Percentiles rank a stretch among this genome's conserved stretches.
phyloP scores from a whole-genome alignment of 352 stramenopile species.

The Pythium graminicola region DNA sequence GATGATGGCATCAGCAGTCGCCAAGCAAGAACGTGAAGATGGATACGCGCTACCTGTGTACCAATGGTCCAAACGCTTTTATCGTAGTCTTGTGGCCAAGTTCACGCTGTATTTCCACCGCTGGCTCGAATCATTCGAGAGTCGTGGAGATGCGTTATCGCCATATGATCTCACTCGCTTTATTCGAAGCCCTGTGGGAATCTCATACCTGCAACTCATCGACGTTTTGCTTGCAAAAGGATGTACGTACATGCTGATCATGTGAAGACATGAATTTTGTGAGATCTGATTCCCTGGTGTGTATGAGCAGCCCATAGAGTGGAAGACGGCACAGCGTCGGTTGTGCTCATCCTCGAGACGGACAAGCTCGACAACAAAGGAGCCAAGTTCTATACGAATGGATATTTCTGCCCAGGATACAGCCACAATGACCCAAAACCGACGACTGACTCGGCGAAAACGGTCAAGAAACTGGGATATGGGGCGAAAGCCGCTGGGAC shows the following conservation, averaged over 20 bases:
- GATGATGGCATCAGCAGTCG: slow-evolving; percentile 74
- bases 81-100: slow-evolving; percentile 78
- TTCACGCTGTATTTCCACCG: slow-evolving; percentile 78
- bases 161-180: slow-evolving; percentile 63
- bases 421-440: slow-evolving; percentile 24
- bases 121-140: slow-evolving; percentile 70
- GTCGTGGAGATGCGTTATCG: slow-evolving; percentile 45
- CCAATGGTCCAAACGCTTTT: slow-evolving; percentile 78
- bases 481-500: slow-evolving; percentile 7
- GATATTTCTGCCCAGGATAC: slow-evolving; percentile 62
- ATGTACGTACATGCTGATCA: slow-evolving; percentile 30
- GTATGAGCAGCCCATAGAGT: slow-evolving; percentile 33
- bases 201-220: slow-evolving; percentile 80
- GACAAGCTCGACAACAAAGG: slow-evolving; percentile 71
- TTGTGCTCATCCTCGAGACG: slow-evolving; percentile 77
- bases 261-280: not conserved
- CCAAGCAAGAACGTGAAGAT: slow-evolving; percentile 68
- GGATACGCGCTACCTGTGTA: slow-evolving; percentile 73
- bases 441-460: not conserved
- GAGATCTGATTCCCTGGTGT: not conserved
- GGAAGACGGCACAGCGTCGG: slow-evolving; percentile 36
- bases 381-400: slow-evolving; percentile 66
- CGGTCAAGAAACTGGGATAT: slow-evolving; percentile 9
- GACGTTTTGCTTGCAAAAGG: slow-evolving; percentile 65
- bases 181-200: slow-evolving; percentile 65